Base-by-base conservation (phyloP, 805 yeast genomes). In the Kregervanrija pseudodelftensis region DNA sequence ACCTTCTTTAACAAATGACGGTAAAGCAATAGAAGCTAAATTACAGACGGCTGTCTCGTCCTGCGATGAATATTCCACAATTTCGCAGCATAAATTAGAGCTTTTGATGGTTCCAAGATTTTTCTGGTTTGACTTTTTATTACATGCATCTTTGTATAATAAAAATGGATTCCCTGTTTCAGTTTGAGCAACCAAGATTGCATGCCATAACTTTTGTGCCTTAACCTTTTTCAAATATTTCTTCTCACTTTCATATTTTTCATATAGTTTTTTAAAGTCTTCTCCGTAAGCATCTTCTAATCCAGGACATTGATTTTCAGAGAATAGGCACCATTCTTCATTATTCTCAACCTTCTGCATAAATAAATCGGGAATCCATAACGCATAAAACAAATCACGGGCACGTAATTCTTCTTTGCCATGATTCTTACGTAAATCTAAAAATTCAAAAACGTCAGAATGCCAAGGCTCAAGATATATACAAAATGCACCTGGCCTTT, bases 391-490 rank as follows among this genome's bases (percentile, higher is more conserved):
- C 53, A 91, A 69, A 63, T 91, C 98, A 58, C 98, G 77, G 1
- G 99, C 96, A 58, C 97, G 77, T 53, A 78, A 69, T 65, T 91
- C 98, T 65, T 91, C 97, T 57, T 87, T 89, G 43, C 97, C 98
- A 61, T 90, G 96, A 60, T 89, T 91, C 68, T 91, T 90, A 58
- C 93, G 78, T 53, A 91, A 71, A 47, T 90, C 91, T 43, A 91
- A 65, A 57, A 91, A 83, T 48, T 85, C 95, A 63, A 87, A 84
- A 33, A 91, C 74, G 57, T 91, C 99, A 10, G 85, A 77, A 61
- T 91, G 99, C 99, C 99, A 91, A 45, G 99, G 97, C 67, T 91
- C 99, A 33, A 91, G 64, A 66, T 90, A 91, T 33, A 89, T 67
- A 33, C 96, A 96, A 65, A 91, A 85, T 3, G 99, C 99, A 50